Percentiles rank a stretch among this genome's conserved stretches.
Conservation (phyloP, 768 basidiomycete species). For the Chlorophyllum brunneum region DNA sequence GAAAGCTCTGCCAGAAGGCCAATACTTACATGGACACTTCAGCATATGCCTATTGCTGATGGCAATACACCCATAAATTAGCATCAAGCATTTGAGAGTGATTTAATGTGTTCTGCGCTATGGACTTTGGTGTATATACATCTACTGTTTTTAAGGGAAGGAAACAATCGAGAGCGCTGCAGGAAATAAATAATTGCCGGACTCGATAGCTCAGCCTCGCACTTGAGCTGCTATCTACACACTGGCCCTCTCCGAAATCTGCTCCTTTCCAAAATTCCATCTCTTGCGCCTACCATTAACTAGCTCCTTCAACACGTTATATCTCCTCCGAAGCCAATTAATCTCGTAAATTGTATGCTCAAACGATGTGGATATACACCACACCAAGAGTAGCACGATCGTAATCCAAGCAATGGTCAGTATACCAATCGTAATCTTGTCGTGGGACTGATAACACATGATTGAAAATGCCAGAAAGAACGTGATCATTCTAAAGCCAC, state of each 20-base stretch:
- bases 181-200: too few relatives aligned
- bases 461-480: slow-evolving; percentile 4
- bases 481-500: not conserved
- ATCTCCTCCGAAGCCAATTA: not conserved
- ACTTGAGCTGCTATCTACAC: not conserved
- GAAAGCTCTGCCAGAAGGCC: too few relatives aligned
- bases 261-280: not conserved
- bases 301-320: not conserved
- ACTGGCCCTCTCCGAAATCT: not conserved
- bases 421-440: not conserved
- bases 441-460: not conserved
- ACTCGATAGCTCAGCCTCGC: too few relatives aligned
- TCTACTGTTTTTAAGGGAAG: too few relatives aligned
- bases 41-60: too few relatives aligned
- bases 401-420: not conserved
- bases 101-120: too few relatives aligned
- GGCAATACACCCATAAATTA: too few relatives aligned
- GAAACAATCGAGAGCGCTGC: too few relatives aligned
- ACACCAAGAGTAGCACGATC: not conserved
- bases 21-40: too few relatives aligned
- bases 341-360: not conserved
- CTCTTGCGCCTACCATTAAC: not conserved
- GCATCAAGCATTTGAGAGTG: too few relatives aligned
- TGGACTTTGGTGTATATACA: too few relatives aligned
- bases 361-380: not conserved